Conservation (phyloP, 208 protist species). For the Trypanosoma brucei region DNA sequence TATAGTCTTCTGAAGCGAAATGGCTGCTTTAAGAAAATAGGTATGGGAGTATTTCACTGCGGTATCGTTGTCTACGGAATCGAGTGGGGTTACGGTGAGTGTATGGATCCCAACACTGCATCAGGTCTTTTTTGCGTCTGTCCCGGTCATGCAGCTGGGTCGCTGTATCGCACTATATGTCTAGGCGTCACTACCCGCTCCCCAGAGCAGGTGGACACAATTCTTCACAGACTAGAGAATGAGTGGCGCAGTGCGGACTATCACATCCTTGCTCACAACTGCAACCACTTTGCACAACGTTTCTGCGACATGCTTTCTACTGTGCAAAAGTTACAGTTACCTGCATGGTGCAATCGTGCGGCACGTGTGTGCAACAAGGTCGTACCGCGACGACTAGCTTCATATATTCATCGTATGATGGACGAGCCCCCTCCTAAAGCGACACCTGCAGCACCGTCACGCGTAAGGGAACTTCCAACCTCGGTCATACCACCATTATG, state of each 20-base stretch:
- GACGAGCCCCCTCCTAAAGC: constrained; percentile 68
- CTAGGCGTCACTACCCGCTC: constrained; percentile 75
- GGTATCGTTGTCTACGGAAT: constrained; percentile 89
- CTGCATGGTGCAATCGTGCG: constrained; percentile 87
- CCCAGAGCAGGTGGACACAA: constrained; percentile 81
- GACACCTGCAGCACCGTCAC: constrained; percentile 11
- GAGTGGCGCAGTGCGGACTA: constrained; percentile 86
- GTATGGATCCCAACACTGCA: constrained; percentile 47
- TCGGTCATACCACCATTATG: constrained; percentile 71
- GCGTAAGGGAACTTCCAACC: constrained; percentile 44
- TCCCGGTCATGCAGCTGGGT: constrained; percentile 63
- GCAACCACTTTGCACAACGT: constrained; percentile 86
- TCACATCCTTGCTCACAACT: constrained; percentile 89
- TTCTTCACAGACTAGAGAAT: constrained; percentile 80
- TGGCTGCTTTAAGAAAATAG: constrained; percentile 55
- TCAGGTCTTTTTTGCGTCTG: constrained; percentile 79
- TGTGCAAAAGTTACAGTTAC: constrained; percentile 60
- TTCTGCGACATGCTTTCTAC: constrained; percentile 81
- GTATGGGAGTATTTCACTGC: constrained; percentile 85
- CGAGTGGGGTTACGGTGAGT: constrained; percentile 88
- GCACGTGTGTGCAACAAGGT: constrained; percentile 62
- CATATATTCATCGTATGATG: constrained; percentile 73
- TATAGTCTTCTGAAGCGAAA: constrained; percentile 76
- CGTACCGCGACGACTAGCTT: constrained; percentile 63
- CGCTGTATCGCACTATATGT: constrained; percentile 57